Base-by-base conservation (phyloP, 345 rosid genomes). In the Acer saccharum region DNA sequence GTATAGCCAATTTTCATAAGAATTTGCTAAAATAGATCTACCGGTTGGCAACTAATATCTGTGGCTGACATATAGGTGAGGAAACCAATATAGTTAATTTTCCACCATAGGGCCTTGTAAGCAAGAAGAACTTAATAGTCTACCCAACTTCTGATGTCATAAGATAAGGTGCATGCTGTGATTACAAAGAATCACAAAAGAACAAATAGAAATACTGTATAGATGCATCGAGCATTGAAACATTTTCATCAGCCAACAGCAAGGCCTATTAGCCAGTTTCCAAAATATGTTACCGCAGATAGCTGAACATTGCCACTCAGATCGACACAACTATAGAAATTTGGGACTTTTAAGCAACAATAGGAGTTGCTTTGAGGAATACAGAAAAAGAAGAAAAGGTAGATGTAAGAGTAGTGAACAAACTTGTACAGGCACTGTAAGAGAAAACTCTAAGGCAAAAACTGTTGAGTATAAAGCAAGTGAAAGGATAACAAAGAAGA, bases 81-180 rank as follows among this genome's bases (percentile, higher is more conserved):
- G 7, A 16, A 50, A 57, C 18, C 44, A 35, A 57, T 39, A 46
- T 29, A 11, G 65, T 57, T 12, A 43, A 43, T 43, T 43, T 41
- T 43, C 25, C 21, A 16, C 2, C 41, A 60, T 44, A 43, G 1
- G 57, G 74, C 25, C 12, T n/a, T 17, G 46, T 54, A 27, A 71
- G 63, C n/a, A 21, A 58, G 29, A 35, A 25, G 58, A 18, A 14
- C 27, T 20, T 64, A 65, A 25, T 14, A 46, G 52, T 75, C 71
- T 75, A 65, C 63, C 60, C 69, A 74, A 61, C 29, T 63, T 74
- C 66, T 23, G 69, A 62, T 73, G 52, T 6, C 69, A 44, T 35
- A 9, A 62, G n/a, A 11, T 20, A 9, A 62, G n/a, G 6, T 20
- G 4, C 10, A 17, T 5, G 29, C 17, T 72, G 48, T 72, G 75